Base-by-base conservation (phyloP, 1,284 basidiomycete species). In the Neonothopanus nambi region DNA sequence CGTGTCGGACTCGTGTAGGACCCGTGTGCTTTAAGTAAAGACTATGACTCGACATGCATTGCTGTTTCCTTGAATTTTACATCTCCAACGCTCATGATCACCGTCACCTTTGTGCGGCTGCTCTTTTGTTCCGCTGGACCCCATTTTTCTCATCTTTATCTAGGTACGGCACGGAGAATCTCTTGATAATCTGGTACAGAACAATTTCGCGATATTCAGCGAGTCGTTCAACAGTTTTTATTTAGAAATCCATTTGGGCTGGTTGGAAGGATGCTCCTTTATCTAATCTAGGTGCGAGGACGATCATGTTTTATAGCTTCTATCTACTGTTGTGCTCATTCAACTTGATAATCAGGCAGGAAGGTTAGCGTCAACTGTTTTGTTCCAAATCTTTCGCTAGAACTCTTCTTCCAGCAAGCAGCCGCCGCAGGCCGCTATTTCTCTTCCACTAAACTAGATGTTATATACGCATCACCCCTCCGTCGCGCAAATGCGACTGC, bases 211-310 rank as follows among this genome's bases (percentile, higher is more conserved):
- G 3, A 13, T 13, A 35, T 37, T 17, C 11, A 37, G n/a, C n/a
- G 35, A n/a, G 44, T 11, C 37, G 7, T 39, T 44, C 28, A 23
- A 44, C 28, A 24, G 38, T 47, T 48, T 52, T 44, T 1, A 13
- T 42, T 28, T 30, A 83, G 81, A 76, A 67, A 61, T 58, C 59
- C 3, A 67, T 84, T 1, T 92, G 89, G 89, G 88, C 89, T 43
- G 91, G 91, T 4, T 92, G 88, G 83, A 79, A 83, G 50, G 89
- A 93, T 69, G 80, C 90, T 0, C 86, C 89, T 0, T 74, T 93
- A 4, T 87, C 87, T 18, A 80, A 80, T 51, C 82, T 90, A 68
- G 90, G 90, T 84, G 62, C 63, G 79, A 72, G 5, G 23, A 3
- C 12, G n/a, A n/a, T n/a, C n/a, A 18, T 12, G 15, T 23, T 38